Conservation (phyloP, 176 grass and related monocot species). For the Zoysia japonica region DNA sequence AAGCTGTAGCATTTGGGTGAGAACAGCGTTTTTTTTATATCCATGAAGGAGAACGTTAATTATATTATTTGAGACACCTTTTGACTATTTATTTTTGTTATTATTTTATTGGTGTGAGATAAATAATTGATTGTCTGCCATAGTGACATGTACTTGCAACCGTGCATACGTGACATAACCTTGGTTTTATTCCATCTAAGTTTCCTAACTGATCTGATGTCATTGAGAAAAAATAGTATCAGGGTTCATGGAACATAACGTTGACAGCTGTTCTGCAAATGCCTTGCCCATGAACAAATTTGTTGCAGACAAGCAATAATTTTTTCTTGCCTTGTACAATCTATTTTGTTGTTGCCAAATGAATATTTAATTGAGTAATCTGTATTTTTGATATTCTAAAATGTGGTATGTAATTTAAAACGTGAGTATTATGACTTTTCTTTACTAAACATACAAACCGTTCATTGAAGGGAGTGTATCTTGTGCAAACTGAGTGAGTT, state of each 20-base stretch:
- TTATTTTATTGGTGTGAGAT: conserved; percentile 36
- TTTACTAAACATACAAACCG: no score
- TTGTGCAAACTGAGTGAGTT: no score
- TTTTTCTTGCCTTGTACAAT: no score
- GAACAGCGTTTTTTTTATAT: conserved; percentile 4
- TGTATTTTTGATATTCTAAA: no score
- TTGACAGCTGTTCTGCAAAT: conserved; percentile 5
- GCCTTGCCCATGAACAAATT: no score
- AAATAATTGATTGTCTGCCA: neutral
- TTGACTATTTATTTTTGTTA: conserved; percentile 39
- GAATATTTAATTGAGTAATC: no score
- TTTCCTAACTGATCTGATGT: conserved; percentile 33
- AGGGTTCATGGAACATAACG: neutral
- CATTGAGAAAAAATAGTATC: neutral
- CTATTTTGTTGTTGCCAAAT: no score
- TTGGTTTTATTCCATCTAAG: conserved; percentile 37
- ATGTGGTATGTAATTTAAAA: no score
- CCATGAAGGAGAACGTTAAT: conserved; percentile 34
- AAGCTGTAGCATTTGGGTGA: conserved; percentile 31
- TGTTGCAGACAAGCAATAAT: no score
- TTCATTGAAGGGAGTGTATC: no score
- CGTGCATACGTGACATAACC: conserved; percentile 45
- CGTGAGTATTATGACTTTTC: no score
- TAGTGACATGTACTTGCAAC: conserved; percentile 31
- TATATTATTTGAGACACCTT: conserved; percentile 25